Evolutionary conservation across 1,139 yeast species (phyloP), one percentile per base, ranked within the genome.

Genomic region (Hemisphaericaspora subhashii): DNA sequence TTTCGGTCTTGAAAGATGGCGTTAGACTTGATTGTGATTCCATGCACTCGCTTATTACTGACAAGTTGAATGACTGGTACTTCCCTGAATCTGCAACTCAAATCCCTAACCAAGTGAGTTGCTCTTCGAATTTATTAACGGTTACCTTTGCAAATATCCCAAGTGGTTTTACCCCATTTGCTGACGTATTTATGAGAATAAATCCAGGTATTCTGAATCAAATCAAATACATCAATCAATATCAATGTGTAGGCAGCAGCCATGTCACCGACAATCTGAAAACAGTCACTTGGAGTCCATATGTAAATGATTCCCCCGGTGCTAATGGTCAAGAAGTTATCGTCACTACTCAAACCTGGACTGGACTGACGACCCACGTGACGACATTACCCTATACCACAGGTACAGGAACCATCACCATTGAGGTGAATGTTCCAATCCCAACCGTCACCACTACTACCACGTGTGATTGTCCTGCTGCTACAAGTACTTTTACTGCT

Each of bases 111-210:
- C 18, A 11, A n/a, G 6, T 9, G 5, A 16, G 47, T 1, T 61
- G 66, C 50, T 31, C 48, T 13, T 9, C 49, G 1, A 28, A 32
- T 5, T 35, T 42, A 0, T 47, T 44, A 33, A 30, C 36, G 1
- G 44, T 58, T 3, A 36, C 39, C 7, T 64, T 53, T 42, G 13
- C 31, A 1, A 54, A 57, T 38, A 39, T 64, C 23, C 67, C 69
- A 2, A 59, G 62, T 3, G 69, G 68, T 3, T 61, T 49, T 43
- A 50, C 66, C 27, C 64, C 65, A 10, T 64, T 51, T 41, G 41
- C 64, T 30, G 62, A 53, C 40, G 48, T 47, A 3, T 41, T 55
- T 11, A 38, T 41, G 14, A 11, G 38, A 3, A 32, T 43, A n/a
- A n/a, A n/a, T 15, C 29, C 40, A 5, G 34, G 17, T 10, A 31